phyloP scores from a whole-genome alignment of 1,284 basidiomycete genomes.

The Serendipita sp. region DNA sequence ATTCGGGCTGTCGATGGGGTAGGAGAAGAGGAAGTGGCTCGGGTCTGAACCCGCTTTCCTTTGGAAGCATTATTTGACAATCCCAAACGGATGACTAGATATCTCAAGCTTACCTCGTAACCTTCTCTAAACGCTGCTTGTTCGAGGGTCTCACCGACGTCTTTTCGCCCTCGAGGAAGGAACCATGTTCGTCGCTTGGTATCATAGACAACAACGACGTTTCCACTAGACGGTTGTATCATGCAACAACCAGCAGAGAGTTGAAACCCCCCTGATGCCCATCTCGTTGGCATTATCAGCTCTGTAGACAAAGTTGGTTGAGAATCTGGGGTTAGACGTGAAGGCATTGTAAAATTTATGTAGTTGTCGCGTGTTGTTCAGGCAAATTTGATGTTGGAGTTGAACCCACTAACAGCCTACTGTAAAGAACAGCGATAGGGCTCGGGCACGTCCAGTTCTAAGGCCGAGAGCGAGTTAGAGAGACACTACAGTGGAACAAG shows the following conservation, averaged over 20 bases:
- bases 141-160: slow-evolving; percentile 44
- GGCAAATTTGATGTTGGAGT: too few relatives aligned
- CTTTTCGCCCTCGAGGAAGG: slow-evolving; percentile 48
- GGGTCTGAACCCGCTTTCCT: slow-evolving; percentile 39
- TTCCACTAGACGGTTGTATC: slow-evolving; percentile 31
- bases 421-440: too few relatives aligned
- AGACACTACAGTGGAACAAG: too few relatives aligned
- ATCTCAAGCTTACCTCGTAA: slow-evolving; percentile 34
- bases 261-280: neutral
- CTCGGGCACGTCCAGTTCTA: too few relatives aligned
- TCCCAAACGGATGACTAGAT: neutral
- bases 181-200: slow-evolving; percentile 30
- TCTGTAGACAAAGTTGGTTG: neutral
- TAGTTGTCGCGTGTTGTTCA: too few relatives aligned
- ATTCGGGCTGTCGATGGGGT: slow-evolving; percentile 26
- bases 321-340: neutral
- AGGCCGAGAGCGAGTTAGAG: too few relatives aligned
- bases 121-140: slow-evolving; percentile 43
- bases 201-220: slow-evolving; percentile 33
- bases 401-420: too few relatives aligned
- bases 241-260: slow-evolving; percentile 47
- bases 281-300: neutral
- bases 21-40: slow-evolving; percentile 33
- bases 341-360: too few relatives aligned
- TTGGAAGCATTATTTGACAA: neutral